Evolutionary conservation across 768 basidiomycete species (phyloP), one percentile per base, ranked within the genome.

Genomic region (Mycena galopus): DNA sequence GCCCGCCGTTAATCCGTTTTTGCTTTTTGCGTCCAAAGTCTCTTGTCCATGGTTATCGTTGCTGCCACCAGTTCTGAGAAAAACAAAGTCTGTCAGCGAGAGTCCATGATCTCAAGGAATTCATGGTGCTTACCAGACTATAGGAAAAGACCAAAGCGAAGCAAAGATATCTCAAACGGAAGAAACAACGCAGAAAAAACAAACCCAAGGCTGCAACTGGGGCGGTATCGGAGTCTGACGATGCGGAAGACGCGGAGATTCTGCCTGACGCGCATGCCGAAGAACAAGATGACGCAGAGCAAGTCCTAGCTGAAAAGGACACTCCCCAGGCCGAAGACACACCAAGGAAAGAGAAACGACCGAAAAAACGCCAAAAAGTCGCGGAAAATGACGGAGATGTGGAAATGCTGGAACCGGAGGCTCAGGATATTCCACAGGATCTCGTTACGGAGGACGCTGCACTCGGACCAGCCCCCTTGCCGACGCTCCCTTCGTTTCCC

Each of bases 61-160:
- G 55, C 67, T n/a, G 47, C 62, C 29, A 6, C 71, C 2, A n/a
- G 30, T 9, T 19, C 64, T 4, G 73, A 55, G 29, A 67, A 61
- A 29, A 60, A 27, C n/a, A 68, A 72, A 55, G 73, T 67, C 25
- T 6, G 66, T 56, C 16, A 50, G 12, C 44, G 47, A 2, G 19
- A 39, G 47, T 6, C 21, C n/a, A 12, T 6, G 33, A 44, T 35
- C n/a, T 25, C 37, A 17, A 0, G 11, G 32, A 62, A 65, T 75
- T 76, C 65, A 75, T 72, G 64, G 75, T 67, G 50, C 76, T 77
- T 69, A 79, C 76, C 69, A 70, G 68, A 56, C 17, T 74, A 51
- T 75, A 91, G 87, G 79, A 79, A 55, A 93, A 93, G 82, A 93
- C 94, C 1, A 91, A 88, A 67, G 92, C 93, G 1, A 93, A 94